Percentiles rank a stretch among this genome's conserved stretches.
Evolutionary conservation across 768 basidiomycete genomes (phyloP).

Genomic region (Strobilomyces echinocephalus): DNA sequence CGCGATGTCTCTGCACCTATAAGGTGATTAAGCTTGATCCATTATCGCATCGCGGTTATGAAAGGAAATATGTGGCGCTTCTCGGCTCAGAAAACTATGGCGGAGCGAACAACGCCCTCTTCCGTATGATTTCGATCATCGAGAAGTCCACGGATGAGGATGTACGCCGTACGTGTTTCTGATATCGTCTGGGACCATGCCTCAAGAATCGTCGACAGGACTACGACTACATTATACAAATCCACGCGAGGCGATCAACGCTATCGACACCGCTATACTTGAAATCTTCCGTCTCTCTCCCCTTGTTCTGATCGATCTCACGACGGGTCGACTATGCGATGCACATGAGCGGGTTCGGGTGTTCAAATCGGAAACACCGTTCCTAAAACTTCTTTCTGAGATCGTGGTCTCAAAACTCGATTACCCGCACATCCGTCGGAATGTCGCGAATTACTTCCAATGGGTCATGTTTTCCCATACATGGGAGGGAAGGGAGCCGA

Average conservation of each 20-base stretch:
- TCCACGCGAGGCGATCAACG: neutral
- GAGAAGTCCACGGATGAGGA: neutral
- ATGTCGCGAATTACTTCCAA: neutral
- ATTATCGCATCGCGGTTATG: neutral
- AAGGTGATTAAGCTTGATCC: neutral
- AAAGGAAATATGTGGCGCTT: neutral
- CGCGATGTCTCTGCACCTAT: neutral
- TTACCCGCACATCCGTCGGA: neutral
- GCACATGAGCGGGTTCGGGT: neutral
- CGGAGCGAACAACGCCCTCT: neutral
- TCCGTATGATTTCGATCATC: neutral
- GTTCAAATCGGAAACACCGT: neutral
- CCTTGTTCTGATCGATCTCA: too few relatives aligned
- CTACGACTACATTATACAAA: neutral
- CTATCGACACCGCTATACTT: neutral
- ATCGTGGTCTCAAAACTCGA: neutral
- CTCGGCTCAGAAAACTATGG: neutral
- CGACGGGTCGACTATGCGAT: neutral
- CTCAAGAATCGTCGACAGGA: neutral
- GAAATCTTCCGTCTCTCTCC: neutral
- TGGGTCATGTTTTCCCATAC: neutral
- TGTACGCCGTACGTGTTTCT: neutral
- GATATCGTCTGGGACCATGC: neutral
- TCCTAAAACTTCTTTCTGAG: neutral
- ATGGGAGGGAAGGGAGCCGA: neutral